Base-by-base conservation (phyloP, 2,329 filamentous ascomycete species). In the Exophiala xenobiotica region DNA sequence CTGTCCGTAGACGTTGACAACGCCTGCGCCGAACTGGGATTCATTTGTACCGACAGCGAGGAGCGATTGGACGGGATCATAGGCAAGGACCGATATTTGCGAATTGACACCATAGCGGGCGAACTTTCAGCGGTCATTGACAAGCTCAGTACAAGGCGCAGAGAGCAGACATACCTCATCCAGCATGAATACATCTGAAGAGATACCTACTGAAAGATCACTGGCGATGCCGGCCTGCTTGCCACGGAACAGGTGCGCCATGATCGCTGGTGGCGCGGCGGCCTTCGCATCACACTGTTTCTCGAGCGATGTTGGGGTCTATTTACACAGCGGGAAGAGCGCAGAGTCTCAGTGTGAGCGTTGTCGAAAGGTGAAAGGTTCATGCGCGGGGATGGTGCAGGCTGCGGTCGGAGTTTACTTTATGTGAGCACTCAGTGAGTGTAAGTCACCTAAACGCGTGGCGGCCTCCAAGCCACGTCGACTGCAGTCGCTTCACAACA, bases 201-300 rank as follows among this genome's bases (percentile, higher is more conserved):
- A 78, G 57, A 97, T 83, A 60, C 86, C 87, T 14, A 85, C 84
- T 46, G 91, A 96, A 60, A 99, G 80, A 73, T 97, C 93, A 71
- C 86, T 88, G 68, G 90, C 87, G 63, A 99, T 87, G 65, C 93
- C 93, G 51, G 90, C 83, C 78, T 97, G 93, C 78, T 95, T 96
- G 63, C 88, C 87, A 68, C 93, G 81, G 57, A 99, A 75, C 68
- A 97, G 92, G 63, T 87, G 83, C 49, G 91, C 84, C 91, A 96
- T 96, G 18, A 24, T 4, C 39, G 39, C 18, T 31, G 27, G 27
- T 31, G 27, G 4, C 27, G 14, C 8, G n/a, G n/a, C n/a, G n/a
- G n/a, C n/a, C n/a, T n/a, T n/a, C n/a, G n/a, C n/a, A n/a, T n/a
- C n/a, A n/a, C n/a, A n/a, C n/a, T n/a, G n/a, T n/a, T n/a, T n/a